A percentile compares a stretch with the other conserved stretches of the same genome.
Conservation (phyloP, 306 rosid species). For the Casuarina glauca region DNA sequence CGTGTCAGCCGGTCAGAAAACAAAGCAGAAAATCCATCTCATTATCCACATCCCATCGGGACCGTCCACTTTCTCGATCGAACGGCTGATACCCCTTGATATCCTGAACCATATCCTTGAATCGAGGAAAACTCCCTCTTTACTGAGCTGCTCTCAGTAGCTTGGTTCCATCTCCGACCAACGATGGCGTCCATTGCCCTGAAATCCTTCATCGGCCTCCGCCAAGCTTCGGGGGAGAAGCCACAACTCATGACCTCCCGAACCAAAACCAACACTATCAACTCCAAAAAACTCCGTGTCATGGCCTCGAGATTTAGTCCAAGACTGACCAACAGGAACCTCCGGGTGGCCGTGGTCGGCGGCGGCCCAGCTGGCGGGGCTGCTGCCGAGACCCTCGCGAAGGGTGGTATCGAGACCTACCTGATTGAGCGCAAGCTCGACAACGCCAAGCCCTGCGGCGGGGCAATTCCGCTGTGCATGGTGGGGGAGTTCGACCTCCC, state of each 20-base stretch:
- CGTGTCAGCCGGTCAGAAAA: conserved; percentile 17
- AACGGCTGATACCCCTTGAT: conserved; percentile 32
- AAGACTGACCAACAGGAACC: conserved; percentile 66
- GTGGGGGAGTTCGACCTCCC: conserved; percentile 94
- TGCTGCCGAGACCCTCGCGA: conserved; percentile 79
- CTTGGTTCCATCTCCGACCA: conserved; percentile 9
- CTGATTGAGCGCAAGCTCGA: conserved; percentile 88
- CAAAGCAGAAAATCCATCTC: conserved; percentile 30
- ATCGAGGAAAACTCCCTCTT: background rate
- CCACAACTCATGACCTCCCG: conserved; percentile 38
- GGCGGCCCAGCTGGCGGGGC: conserved; percentile 91
- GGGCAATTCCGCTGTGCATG: conserved; percentile 97
- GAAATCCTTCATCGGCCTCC: conserved; percentile 89
- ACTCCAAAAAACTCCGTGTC: conserved; percentile 44
- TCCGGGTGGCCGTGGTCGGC: conserved; percentile 83
- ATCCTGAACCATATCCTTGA: conserved; percentile 71
- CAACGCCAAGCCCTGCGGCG: conserved; percentile 98
- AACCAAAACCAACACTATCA: conserved; percentile 15
- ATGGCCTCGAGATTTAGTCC: conserved; percentile 67
- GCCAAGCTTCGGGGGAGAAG: conserved; percentile 64
- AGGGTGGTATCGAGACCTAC: conserved; percentile 82
- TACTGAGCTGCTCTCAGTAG: background rate
- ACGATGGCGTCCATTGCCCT: conserved; percentile 75
- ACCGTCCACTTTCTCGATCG: conserved; percentile 41
- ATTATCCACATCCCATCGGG: conserved; percentile 53